Percentiles rank a stretch among this genome's conserved stretches.
phyloP scores from a whole-genome alignment of 2,329 filamentous ascomycete species.

The Cercospora berteroae region DNA sequence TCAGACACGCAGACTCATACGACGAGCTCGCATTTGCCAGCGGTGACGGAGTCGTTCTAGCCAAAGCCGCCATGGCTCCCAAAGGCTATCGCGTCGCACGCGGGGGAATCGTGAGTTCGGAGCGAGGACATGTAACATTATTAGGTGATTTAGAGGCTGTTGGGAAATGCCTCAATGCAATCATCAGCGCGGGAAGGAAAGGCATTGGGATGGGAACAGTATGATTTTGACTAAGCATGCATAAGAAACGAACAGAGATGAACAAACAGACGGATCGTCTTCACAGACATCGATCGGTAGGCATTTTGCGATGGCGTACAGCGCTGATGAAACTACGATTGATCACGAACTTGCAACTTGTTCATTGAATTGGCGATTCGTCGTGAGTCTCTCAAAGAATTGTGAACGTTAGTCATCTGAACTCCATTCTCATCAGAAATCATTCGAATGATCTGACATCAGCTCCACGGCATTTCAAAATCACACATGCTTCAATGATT shows the following conservation, averaged over 20 bases:
- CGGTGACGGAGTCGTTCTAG: conserved; percentile 86
- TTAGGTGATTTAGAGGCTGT: conserved; percentile 81
- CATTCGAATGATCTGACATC: background rate
- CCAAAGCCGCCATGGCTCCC: conserved; percentile 80
- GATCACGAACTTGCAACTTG: background rate
- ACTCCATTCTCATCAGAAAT: background rate
- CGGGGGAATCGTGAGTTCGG: conserved; percentile 73
- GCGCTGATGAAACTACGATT: background rate
- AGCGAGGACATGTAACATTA: conserved; percentile 83
- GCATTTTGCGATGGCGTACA: background rate
- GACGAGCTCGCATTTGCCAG: conserved; percentile 83
- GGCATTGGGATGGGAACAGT: conserved; percentile 66
- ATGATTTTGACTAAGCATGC: background rate
- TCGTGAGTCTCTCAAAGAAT: background rate
- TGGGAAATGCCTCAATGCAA: conserved; percentile 67
- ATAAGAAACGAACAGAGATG: background rate
- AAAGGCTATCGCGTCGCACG: conserved; percentile 71
- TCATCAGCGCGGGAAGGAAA: conserved; percentile 65
- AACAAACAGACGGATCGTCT: background rate
- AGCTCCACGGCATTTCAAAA: background rate
- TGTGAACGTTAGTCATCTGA: background rate
- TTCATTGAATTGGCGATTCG: background rate
- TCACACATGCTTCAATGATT: background rate
- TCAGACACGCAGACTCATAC: conserved; percentile 74
- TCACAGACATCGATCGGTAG: background rate